phyloP scores from a whole-genome alignment of 2,329 filamentous ascomycete genomes.

The Aspergillus transmontanensis region DNA sequence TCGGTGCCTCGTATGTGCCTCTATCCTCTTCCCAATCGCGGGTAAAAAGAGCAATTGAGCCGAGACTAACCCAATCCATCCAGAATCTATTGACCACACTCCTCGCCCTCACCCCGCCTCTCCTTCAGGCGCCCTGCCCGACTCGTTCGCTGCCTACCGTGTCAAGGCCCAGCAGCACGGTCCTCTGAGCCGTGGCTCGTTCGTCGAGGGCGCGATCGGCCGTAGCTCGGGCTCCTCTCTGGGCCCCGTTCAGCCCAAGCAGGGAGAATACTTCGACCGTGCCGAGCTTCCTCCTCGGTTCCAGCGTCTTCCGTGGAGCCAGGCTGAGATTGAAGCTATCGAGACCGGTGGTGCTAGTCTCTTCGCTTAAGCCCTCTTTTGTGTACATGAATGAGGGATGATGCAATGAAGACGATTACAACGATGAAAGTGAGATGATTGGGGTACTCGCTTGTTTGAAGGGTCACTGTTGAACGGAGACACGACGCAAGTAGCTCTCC shows the following conservation, averaged over 20 bases:
- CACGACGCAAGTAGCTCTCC: slow-evolving; percentile 10
- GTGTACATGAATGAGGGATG: slow-evolving; percentile 16
- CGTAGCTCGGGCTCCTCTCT: slow-evolving; percentile 68
- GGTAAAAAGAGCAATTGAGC: not conserved
- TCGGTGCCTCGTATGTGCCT: slow-evolving; percentile 45
- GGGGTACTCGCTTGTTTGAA: not conserved
- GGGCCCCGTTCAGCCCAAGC: slow-evolving; percentile 69
- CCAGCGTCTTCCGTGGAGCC: slow-evolving; percentile 70
- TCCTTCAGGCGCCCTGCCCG: slow-evolving; percentile 57
- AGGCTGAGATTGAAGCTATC: slow-evolving; percentile 90
- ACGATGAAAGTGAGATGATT: slow-evolving; percentile 9
- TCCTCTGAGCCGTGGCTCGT: slow-evolving; percentile 51
- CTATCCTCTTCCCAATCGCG: not conserved
- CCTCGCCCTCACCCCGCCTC: slow-evolving; percentile 62
- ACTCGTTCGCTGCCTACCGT: slow-evolving; percentile 65
- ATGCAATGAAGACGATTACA: slow-evolving; percentile 17
- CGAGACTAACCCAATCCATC: slow-evolving; percentile 6
- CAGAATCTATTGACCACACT: slow-evolving; percentile 54
- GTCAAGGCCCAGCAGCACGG: slow-evolving; percentile 67
- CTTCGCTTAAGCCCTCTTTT: slow-evolving; percentile 47
- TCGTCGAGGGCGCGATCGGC: slow-evolving; percentile 53
- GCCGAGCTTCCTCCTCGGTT: slow-evolving; percentile 85
- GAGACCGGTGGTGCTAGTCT: slow-evolving; percentile 86
- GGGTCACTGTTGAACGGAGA: slow-evolving; percentile 5
- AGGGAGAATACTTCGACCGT: slow-evolving; percentile 84